Evolutionary conservation across 2,329 filamentous ascomycete species (phyloP), one percentile per base, ranked within the genome.

Genomic region (Cadophora luteo-olivacea): DNA sequence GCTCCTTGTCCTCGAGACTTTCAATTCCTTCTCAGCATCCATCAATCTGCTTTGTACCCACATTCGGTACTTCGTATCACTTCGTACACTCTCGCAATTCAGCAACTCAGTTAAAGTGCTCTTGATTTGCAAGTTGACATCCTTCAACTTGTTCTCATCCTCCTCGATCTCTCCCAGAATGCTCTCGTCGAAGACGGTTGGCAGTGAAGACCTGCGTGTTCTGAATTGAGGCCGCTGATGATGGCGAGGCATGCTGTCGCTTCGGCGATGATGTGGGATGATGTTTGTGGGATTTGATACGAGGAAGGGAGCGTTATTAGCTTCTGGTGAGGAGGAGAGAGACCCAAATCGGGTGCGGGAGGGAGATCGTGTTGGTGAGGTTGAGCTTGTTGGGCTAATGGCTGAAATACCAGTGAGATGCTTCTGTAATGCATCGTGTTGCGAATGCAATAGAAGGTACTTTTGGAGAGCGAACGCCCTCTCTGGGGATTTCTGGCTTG

Each of bases 31-130:
- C 73, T 87, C 84, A 1, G 83, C 81, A 65, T 86, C 84, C 83
- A 87, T 85, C 58, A 87, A 77, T 58, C 82, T 78, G 4, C 79
- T 80, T 72, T 86, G 85, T 14, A 86, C 81, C 83, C 84, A 86
- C 19, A 77, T 77, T 51, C 85, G 79, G 72, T 82, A 81, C 68
- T 80, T 80, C 0, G 78, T 75, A 75, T 86, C 84, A 11, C 78
- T 74, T 51, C 80, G 81, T 3, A 85, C 84, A 51, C 80, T 80
- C 19, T 84, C 82, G 58, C 83, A 85, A 70, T 87, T 86, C 65
- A 87, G 77, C 1, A 87, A 78, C 68, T 85, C 84, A 12, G 84
- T 87, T 60, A 87, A 79, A 11, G 83, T 85, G 24, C 79, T 80
- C 72, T 86, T 86, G 76, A 86, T 85, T 70, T 84, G 82, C 62